Conservation (phyloP, 1,139 yeast species). For the Arxiozyma heterogenica region DNA sequence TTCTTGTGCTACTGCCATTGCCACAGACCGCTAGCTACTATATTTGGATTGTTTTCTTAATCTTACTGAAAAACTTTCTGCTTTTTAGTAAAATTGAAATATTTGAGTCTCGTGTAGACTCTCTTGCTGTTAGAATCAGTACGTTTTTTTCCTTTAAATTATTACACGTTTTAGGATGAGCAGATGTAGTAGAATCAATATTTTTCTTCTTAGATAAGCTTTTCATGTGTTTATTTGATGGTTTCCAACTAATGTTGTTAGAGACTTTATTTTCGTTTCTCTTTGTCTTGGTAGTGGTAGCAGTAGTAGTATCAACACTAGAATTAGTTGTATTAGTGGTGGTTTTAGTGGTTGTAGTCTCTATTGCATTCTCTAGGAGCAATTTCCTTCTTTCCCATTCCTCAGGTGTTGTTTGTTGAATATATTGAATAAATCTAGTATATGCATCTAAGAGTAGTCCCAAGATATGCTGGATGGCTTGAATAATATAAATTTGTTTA, state of each 20-base stretch:
- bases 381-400: neutral
- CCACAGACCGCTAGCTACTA: neutral
- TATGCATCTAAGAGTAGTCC: slow-evolving; percentile 25
- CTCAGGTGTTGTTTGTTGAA: slow-evolving; percentile 2
- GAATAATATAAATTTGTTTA: slow-evolving; percentile 13
- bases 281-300: neutral
- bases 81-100: neutral
- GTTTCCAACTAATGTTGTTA: neutral
- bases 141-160: neutral
- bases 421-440: slow-evolving; percentile 10
- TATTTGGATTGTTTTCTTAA: neutral
- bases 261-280: neutral
- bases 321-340: neutral
- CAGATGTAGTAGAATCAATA: neutral
- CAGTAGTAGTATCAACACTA: neutral
- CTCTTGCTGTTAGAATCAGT: neutral
- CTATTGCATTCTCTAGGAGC: neutral
- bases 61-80: slow-evolving; percentile 1
- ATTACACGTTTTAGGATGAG: neutral
- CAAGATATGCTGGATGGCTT: slow-evolving; percentile 23
- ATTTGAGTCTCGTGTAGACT: neutral
- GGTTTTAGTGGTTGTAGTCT: neutral
- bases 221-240: neutral
- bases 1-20: too few relatives aligned
- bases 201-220: too few relatives aligned